These are phyloP conservation scores for Akanthomyces uredinophilus DNA, from an alignment of 2,329 filamentous ascomycete genomes.

Conservation along the genomic window DNA sequence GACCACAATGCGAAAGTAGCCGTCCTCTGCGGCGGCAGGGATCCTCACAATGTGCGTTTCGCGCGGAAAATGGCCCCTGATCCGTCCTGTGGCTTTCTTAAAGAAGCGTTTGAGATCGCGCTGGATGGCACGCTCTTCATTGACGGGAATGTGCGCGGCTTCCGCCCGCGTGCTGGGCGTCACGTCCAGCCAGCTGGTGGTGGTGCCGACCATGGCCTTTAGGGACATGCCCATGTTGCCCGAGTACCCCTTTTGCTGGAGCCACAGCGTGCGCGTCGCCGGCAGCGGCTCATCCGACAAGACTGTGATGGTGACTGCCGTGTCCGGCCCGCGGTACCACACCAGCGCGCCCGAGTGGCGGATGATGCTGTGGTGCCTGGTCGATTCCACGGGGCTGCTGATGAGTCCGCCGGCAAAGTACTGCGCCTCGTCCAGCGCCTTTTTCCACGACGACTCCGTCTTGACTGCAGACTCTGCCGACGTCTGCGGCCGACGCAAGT, in stretches of 20 bases:
- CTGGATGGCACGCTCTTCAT: conserved; percentile 62
- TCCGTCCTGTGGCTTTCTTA: conserved; percentile 47
- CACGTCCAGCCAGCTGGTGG: conserved; percentile 60
- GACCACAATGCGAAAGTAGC: conserved; percentile 64
- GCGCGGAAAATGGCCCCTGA: conserved; percentile 45
- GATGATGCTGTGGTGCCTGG: conserved; percentile 60
- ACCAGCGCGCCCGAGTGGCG: conserved; percentile 60
- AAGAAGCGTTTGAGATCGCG: conserved; percentile 60
- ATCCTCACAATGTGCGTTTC: conserved; percentile 63
- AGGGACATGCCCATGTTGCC: conserved; percentile 64
- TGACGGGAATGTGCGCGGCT: conserved; percentile 44
- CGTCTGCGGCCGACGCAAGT: background rate
- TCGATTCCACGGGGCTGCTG: conserved; percentile 58
- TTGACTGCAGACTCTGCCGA: conserved; percentile 14
- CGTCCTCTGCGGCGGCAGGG: conserved; percentile 57
- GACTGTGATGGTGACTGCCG: conserved; percentile 59
- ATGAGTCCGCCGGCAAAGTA: conserved; percentile 63
- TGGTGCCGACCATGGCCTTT: conserved; percentile 57
- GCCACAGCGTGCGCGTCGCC: conserved; percentile 54
- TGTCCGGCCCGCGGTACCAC: conserved; percentile 61
- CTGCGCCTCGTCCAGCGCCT: conserved; percentile 51
- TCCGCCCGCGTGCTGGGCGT: conserved; percentile 50
- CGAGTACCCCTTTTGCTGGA: conserved; percentile 63
- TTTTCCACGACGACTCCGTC: conserved; percentile 36
- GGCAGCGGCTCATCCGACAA: conserved; percentile 56